A percentile compares a stretch with the other conserved stretches of the same genome.
These are phyloP conservation scores for Thalassiosira mediterranea DNA, from an alignment of 352 stramenopile genomes.

Conservation along the genomic window DNA sequence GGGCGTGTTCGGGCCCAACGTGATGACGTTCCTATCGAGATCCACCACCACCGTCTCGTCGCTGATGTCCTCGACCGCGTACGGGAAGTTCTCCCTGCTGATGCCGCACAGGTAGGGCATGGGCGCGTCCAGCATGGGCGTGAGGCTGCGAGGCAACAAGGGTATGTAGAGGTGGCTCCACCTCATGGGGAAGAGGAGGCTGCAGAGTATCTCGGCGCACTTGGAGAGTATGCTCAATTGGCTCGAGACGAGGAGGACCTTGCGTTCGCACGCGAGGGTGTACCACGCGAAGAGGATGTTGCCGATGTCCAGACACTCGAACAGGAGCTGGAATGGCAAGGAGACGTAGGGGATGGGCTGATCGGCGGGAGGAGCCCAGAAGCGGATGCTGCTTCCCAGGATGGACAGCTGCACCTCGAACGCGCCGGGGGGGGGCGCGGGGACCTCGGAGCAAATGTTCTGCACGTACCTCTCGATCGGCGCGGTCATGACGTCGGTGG, in stretches of 20 bases:
- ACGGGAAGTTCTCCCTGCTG: constrained; percentile 69
- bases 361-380: constrained; percentile 81
- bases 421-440: constrained; percentile 88
- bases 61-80: constrained; percentile 67
- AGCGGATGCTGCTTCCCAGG: constrained; percentile 67
- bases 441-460: constrained; percentile 96
- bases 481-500: constrained; percentile 72
- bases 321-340: constrained; percentile 75
- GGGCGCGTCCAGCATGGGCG: constrained; percentile 80
- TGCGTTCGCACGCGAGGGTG: constrained; percentile 77
- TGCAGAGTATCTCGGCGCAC: constrained; percentile 71
- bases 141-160: constrained; percentile 70
- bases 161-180: constrained; percentile 56
- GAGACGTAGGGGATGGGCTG: constrained; percentile 80
- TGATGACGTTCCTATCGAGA: constrained; percentile 79
- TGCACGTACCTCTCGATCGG: constrained; percentile 96
- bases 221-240: constrained; percentile 69
- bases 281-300: constrained; percentile 81
- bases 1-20: constrained; percentile 57
- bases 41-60: constrained; percentile 83
- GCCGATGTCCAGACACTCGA: constrained; percentile 79
- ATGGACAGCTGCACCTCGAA: constrained; percentile 82
- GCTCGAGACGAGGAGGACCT: constrained; percentile 74
- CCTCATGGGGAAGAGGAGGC: constrained; percentile 79
- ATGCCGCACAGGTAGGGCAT: constrained; percentile 86